These are phyloP conservation scores for Cercospora sojina DNA, from an alignment of 2,329 filamentous ascomycete genomes.

Conservation along the genomic window DNA sequence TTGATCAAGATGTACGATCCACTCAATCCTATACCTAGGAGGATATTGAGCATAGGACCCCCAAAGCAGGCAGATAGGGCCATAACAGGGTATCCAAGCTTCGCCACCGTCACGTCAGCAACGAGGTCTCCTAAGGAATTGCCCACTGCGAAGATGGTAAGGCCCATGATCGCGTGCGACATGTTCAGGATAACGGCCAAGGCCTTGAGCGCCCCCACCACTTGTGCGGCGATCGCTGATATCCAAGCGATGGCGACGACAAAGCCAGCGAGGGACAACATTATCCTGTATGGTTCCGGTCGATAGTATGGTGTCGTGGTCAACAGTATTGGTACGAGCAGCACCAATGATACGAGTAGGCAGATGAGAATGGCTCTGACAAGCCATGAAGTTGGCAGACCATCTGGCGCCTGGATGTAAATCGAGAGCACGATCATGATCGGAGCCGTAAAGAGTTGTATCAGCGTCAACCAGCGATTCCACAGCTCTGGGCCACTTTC, in stretches of 20 bases:
- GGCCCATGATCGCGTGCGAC: conserved; percentile 87
- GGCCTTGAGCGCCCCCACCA: conserved; percentile 91
- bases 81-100: conserved; percentile 95
- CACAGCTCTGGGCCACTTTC: conserved; percentile 52
- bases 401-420: conserved; percentile 45
- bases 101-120: conserved; percentile 89
- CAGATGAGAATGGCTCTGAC: conserved; percentile 49
- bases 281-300: conserved; percentile 66
- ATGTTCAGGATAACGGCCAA: conserved; percentile 89
- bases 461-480: conserved; percentile 85
- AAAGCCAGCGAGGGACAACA: conserved; percentile 88
- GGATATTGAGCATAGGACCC: conserved; percentile 96
- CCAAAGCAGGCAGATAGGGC: conserved; percentile 91
- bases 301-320: conserved; percentile 67
- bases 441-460: conserved; percentile 85
- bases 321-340: conserved; percentile 65
- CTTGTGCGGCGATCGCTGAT: conserved; percentile 89
- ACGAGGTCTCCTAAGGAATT: conserved; percentile 94
- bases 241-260: conserved; percentile 93
- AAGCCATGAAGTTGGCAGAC: conserved; percentile 57
- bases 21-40: conserved; percentile 88
- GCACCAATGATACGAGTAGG: conserved; percentile 58
- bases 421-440: conserved; percentile 76
- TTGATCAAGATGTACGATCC: conserved; percentile 83
- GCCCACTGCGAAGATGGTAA: conserved; percentile 94